Base-by-base conservation (phyloP, 2,329 filamentous ascomycete species). In the Cercospora sesami region DNA sequence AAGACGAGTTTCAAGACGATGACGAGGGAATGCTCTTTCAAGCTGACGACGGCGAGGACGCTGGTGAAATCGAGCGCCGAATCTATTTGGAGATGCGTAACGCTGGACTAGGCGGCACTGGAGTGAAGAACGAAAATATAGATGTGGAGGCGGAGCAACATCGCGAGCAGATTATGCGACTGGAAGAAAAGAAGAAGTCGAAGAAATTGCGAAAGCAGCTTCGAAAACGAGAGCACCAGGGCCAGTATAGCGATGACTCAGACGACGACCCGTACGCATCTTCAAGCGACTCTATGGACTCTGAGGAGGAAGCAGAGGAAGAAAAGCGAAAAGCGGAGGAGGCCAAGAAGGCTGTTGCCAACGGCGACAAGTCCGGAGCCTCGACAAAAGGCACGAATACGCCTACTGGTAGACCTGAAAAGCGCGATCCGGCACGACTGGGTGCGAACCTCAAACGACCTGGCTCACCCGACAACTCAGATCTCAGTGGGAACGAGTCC, bases 401-500 rank as follows among this genome's bases (percentile, higher is more conserved):
- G 2, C 89, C 89, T 1, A 88, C 85, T 33, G 86, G 86, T 42
- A 84, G 85, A 33, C 80, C 81, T 58, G 84, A 83, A 73, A 78
- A 82, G 62, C 87, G 87, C 72, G 81, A 84, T 71, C 78, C 76
- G 4, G 84, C 88, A 73, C 75, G 83, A 16, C 85, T 85, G 71
- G 76, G 78, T 2, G 76, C 86, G 33, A 79, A 83, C 3, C 86
- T 94, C 63, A 97, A 97, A 82, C 89, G 94, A 31, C 86, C 92
- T 33, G 93, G 93, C 18, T 97, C 93, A 16, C 93, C 94, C 3
- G 91, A 94, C 71, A 85, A 91, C 33, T 97, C 93, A 1, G 94
- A 98, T 78, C 93, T 93, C 9, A 96, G 93, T 78, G 94, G 93
- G 63, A 96, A 94, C 73, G 94, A 98, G 78, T 94, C 92, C 0